Percentiles rank a stretch among this genome's conserved stretches.
Conservation (phyloP, 2,329 filamentous ascomycete species). For the Exophiala oligosperma region DNA sequence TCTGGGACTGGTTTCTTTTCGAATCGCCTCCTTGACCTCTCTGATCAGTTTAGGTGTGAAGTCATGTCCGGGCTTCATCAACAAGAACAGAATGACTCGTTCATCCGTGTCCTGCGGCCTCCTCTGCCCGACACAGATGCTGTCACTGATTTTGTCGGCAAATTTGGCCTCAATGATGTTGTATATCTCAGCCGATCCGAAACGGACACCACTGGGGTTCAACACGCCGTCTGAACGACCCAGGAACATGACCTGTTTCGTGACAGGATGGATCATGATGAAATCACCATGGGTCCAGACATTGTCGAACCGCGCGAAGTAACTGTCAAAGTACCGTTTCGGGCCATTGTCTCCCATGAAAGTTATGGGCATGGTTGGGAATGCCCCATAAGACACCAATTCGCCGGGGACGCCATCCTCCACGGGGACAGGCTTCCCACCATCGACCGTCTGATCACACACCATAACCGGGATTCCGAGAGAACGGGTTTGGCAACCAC, state of each 20-base stretch:
- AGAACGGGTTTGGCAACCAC: slow-evolving; percentile 55
- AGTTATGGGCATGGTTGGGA: slow-evolving; percentile 72
- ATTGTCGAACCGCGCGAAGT: slow-evolving; percentile 36
- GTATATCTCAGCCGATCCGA: slow-evolving; percentile 94
- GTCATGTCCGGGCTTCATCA: slow-evolving; percentile 58
- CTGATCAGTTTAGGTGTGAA: slow-evolving; percentile 58
- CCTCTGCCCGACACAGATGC: slow-evolving; percentile 77
- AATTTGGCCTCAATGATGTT: slow-evolving; percentile 72
- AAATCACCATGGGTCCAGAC: slow-evolving; percentile 87
- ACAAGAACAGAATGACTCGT: slow-evolving; percentile 59
- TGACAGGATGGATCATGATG: slow-evolving; percentile 67
- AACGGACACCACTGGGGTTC: slow-evolving; percentile 87
- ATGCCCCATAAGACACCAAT: slow-evolving; percentile 67
- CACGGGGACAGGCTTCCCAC: slow-evolving; percentile 48
- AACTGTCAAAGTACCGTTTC: slow-evolving; percentile 53
- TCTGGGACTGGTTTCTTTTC: slow-evolving; percentile 65
- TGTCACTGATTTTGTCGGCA: slow-evolving; percentile 63
- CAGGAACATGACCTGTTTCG: slow-evolving; percentile 65
- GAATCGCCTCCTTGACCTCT: slow-evolving; percentile 65
- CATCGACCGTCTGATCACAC: slow-evolving; percentile 53
- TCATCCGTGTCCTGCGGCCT: slow-evolving; percentile 61
- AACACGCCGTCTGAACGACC: slow-evolving; percentile 55
- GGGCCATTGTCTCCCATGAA: slow-evolving; percentile 59
- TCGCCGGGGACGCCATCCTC: slow-evolving; percentile 70
- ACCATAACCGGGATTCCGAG: slow-evolving; percentile 57